Evolutionary conservation across 768 basidiomycete genomes (phyloP).

Genomic region (Jaapia argillacea): DNA sequence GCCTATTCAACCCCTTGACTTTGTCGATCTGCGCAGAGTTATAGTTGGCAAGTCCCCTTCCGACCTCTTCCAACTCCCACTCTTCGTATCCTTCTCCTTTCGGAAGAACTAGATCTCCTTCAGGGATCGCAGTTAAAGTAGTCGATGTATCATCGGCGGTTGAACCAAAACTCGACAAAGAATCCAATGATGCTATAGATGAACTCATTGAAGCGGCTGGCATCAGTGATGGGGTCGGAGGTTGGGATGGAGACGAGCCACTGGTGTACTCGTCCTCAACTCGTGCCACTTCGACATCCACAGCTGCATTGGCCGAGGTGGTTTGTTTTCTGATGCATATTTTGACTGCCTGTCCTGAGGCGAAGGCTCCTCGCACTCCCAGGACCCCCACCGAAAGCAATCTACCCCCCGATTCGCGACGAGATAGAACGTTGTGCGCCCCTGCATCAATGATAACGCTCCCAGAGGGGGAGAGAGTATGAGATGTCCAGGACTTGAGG

Average conservation of each 20-base stretch:
- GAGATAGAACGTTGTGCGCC: slow-evolving; percentile 77
- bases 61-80: slow-evolving; percentile 82
- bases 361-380: slow-evolving; percentile 81
- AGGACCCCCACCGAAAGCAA: slow-evolving; percentile 89
- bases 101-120: slow-evolving; percentile 14
- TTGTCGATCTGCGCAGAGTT: slow-evolving; percentile 86
- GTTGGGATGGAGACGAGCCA: slow-evolving; percentile 33
- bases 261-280: slow-evolving; percentile 19
- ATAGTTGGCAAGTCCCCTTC: slow-evolving; percentile 91
- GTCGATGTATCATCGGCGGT: slow-evolving; percentile 15
- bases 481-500: slow-evolving; percentile 94
- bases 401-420: slow-evolving; percentile 81
- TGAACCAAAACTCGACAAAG: slow-evolving; percentile 5
- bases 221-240: slow-evolving; percentile 41
- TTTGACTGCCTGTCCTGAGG: slow-evolving; percentile 88
- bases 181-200: slow-evolving; percentile 35
- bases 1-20: slow-evolving; percentile 91
- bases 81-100: slow-evolving; percentile 31
- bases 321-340: slow-evolving; percentile 47
- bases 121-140: slow-evolving; percentile 13
- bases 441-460: slow-evolving; percentile 84
- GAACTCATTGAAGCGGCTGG: slow-evolving; percentile 33
- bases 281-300: slow-evolving; percentile 9
- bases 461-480: slow-evolving; percentile 86
- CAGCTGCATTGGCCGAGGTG: slow-evolving; percentile 12